Evolutionary conservation across 2,329 filamentous ascomycete genomes (phyloP), one percentile per base, ranked within the genome.

Genomic region (Alternaria sp.): DNA sequence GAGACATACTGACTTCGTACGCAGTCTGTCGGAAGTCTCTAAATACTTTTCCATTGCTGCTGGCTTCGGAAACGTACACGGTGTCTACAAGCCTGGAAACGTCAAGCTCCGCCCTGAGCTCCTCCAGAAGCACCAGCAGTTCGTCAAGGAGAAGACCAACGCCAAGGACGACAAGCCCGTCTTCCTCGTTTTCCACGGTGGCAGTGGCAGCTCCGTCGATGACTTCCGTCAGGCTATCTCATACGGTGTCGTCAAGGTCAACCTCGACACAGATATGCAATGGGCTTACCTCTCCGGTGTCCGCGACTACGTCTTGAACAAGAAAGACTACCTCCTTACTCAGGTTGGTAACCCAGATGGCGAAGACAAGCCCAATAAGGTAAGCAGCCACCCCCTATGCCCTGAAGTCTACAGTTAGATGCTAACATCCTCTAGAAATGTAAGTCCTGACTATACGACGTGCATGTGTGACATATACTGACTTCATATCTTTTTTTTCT

Each of bases 131-230:
- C 96, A 99, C 89, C 96, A 99, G 87, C 87, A 87, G 69, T 93
- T 91, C 83, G 93, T 97, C 82, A 89, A 93, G 83, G 89, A 95
- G 83, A 88, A 96, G 86, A 59, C 23, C 32, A 50, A 56, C 4
- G 21, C 54, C 47, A 64, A 66, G 54, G 64, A 66, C 1, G 64
- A 66, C 46, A 66, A 66, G 91, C 96, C 96, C 73, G 92, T 98
- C 80, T 98, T 94, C 90, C 93, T 99, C 78, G 96, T 99, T 82
- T 99, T 99, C 91, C 96, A 99, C 88, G 96, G 96, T 78, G 96
- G 96, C 77, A 97, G 93, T 69, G 96, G 96, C 73, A 96, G 92
- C 71, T 87, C 88, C 81, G 96, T 97, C 87, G 83, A 93, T 74
- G 96, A 99, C 85, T 99, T 92, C 88, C 87, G 71, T 8, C 67